Conservation (phyloP, 345 rosid species). For the Syzygium aqueum region DNA sequence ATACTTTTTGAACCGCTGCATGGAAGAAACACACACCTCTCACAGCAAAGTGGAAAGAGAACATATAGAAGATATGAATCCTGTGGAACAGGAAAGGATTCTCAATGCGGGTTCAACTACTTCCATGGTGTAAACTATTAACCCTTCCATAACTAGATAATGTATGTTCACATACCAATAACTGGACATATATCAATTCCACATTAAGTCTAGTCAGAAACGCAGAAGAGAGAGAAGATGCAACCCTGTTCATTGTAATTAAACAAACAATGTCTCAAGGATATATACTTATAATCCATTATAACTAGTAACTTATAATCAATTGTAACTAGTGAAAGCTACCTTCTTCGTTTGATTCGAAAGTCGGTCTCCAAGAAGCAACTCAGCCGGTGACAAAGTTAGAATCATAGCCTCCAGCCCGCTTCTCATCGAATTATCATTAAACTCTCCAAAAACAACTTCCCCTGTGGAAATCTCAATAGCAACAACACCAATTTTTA, state of each 20-base stretch:
- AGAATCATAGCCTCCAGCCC: constrained; percentile 75
- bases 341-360: constrained; percentile 87
- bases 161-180: neutral
- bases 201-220: neutral
- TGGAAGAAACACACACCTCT: neutral
- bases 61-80: neutral
- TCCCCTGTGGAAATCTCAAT: constrained; percentile 92
- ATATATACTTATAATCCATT: neutral
- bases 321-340: neutral
- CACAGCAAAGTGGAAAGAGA: neutral
- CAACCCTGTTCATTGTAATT: neutral
- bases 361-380: constrained; percentile 64
- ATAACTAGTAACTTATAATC: neutral
- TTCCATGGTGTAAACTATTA: neutral
- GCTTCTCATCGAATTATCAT: constrained; percentile 65
- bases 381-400: constrained; percentile 82
- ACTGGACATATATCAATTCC: neutral
- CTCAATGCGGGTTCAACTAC: neutral
- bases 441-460: constrained; percentile 72
- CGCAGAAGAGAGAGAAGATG: neutral
- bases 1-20: neutral
- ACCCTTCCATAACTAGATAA: neutral
- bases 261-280: neutral
- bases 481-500: constrained; percentile 67
- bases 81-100: neutral